Evolutionary conservation across 2,329 filamentous ascomycete genomes (phyloP).

Genomic region (Aphanocladium album): DNA sequence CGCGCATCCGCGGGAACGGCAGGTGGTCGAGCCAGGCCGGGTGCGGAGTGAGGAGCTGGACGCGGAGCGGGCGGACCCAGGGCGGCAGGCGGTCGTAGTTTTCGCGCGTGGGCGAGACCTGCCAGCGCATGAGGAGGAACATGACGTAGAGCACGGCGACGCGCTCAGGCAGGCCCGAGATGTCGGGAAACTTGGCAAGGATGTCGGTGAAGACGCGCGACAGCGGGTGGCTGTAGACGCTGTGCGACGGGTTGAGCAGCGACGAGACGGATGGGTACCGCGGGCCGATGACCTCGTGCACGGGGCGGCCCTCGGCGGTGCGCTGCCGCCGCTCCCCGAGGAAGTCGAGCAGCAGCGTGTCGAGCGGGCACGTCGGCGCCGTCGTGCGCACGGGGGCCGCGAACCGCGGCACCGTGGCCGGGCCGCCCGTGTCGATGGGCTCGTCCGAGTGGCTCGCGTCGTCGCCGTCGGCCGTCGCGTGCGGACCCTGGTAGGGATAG

Average conservation of each 20-base stretch:
- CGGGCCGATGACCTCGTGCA: constrained; percentile 66
- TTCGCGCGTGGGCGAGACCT: constrained; percentile 70
- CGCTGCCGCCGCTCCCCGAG: constrained; percentile 63
- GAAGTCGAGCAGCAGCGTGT: constrained; percentile 75
- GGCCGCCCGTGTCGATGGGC: neutral
- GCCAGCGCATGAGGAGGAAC: constrained; percentile 84
- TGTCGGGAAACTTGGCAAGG: constrained; percentile 74
- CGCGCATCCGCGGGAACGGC: constrained; percentile 73
- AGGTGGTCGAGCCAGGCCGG: constrained; percentile 80
- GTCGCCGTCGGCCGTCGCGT: neutral
- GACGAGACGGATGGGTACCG: constrained; percentile 75
- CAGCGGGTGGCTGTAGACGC: constrained; percentile 64
- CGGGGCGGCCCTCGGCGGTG: constrained; percentile 58
- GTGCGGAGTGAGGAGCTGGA: constrained; percentile 64
- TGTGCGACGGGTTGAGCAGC: constrained; percentile 65
- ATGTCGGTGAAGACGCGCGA: constrained; percentile 85
- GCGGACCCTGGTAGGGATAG: neutral
- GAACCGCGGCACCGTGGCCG: constrained; percentile 17
- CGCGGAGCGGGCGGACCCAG: constrained; percentile 62
- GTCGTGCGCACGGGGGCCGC: constrained; percentile 51
- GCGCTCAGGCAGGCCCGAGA: constrained; percentile 73
- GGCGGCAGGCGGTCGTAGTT: constrained; percentile 74
- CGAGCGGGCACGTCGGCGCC: constrained; percentile 68
- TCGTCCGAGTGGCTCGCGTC: constrained; percentile 5
- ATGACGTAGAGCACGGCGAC: constrained; percentile 79